phyloP scores from a whole-genome alignment of 2,329 filamentous ascomycete species.

The Fusarium sp. region DNA sequence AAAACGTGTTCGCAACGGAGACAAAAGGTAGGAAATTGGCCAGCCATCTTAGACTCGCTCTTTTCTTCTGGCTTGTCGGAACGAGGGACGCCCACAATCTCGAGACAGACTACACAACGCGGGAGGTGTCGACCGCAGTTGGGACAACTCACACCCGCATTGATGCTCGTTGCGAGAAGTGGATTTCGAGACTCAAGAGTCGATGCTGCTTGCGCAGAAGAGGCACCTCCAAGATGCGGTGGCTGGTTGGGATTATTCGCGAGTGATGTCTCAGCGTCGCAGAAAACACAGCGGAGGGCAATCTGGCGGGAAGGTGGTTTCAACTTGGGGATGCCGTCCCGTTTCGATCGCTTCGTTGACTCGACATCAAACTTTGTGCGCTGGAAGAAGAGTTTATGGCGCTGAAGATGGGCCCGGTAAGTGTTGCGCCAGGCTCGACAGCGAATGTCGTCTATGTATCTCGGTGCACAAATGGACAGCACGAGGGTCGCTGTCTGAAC shows the following conservation, averaged over 20 bases:
- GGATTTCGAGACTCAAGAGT: constrained; percentile 59
- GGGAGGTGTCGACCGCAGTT: constrained; percentile 74
- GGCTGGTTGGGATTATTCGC: constrained; percentile 48
- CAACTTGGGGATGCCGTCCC: constrained; percentile 59
- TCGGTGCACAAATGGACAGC: constrained; percentile 77
- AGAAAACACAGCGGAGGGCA: constrained; percentile 80
- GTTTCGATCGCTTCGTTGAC: constrained; percentile 75
- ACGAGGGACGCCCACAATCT: constrained; percentile 71
- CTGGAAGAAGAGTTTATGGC: constrained; percentile 77
- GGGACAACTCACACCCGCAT: constrained; percentile 71
- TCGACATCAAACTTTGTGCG: constrained; percentile 82
- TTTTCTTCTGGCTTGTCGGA: constrained; percentile 66
- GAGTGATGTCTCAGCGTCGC: constrained; percentile 69
- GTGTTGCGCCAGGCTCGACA: constrained; percentile 77
- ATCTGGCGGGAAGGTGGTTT: constrained; percentile 73
- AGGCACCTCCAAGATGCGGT: constrained; percentile 12
- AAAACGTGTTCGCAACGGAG: constrained; percentile 74
- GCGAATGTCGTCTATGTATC: constrained; percentile 80
- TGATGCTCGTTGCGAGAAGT: constrained; percentile 66
- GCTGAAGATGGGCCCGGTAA: constrained; percentile 77
- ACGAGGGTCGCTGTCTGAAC: constrained; percentile 82
- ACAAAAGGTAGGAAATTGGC: constrained; percentile 74
- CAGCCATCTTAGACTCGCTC: constrained; percentile 60
- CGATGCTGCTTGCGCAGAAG: constrained; percentile 35
- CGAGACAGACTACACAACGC: constrained; percentile 73